These are phyloP conservation scores for Lycium ferocissimum DNA, from an alignment of 257 asterid genomes.

Conservation along the genomic window DNA sequence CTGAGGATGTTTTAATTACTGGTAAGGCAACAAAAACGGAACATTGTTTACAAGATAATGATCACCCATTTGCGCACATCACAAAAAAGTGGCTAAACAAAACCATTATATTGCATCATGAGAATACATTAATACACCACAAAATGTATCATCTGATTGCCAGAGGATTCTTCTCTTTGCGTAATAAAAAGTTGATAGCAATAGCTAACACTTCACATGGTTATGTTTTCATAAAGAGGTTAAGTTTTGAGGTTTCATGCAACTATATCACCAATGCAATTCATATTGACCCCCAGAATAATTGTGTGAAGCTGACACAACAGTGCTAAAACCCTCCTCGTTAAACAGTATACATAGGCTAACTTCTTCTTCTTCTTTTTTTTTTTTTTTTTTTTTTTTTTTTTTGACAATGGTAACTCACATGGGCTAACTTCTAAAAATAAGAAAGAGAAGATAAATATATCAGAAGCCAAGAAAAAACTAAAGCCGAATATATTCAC, in stretches of 20 bases:
- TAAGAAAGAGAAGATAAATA: neutral
- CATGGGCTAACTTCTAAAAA: neutral
- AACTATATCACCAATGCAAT: neutral
- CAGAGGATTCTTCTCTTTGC: neutral
- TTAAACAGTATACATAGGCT: neutral
- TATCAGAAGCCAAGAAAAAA: neutral
- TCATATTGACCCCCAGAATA: neutral
- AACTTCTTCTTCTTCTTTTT: no score
- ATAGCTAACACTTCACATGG: conserved; percentile 4
- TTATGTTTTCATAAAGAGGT: neutral
- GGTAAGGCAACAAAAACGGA: neutral
- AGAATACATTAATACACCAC: neutral
- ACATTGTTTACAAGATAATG: neutral
- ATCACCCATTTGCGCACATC: neutral
- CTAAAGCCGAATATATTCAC: conserved; percentile 39
- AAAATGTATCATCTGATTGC: neutral
- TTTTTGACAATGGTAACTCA: neutral
- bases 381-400: no score
- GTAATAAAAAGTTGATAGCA: neutral
- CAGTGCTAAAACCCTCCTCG: neutral
- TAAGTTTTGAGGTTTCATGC: neutral
- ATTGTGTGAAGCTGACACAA: neutral
- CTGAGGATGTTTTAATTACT: neutral
- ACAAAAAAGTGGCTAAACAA: neutral
- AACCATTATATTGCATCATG: neutral